phyloP scores from a whole-genome alignment of 176 grass and related monocot species.

The Hordeum vulgare region MorexV3_pseudomolecules_assembly NC_058522.1:329642849-329643348 shows the following conservation, averaged over 20 bases:
- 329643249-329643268: no score
- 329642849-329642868: neutral
- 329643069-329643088: neutral
- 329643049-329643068: neutral
- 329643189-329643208: neutral
- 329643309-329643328: neutral
- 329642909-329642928: constrained; percentile 9
- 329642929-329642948: neutral
- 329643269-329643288: neutral
- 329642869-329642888: neutral
- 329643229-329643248: no score
- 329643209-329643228: neutral
- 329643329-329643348: neutral
- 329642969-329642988: neutral
- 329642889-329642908: neutral
- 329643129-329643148: neutral
- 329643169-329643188: neutral
- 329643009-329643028: neutral
- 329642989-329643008: neutral
- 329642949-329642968: neutral
- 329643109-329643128: neutral
- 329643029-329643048: neutral
- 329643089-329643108: neutral
- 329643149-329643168: neutral
- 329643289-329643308: no score